Evolutionary conservation across 305 asterid species (phyloP).

Genomic region (Ilex paraguariensis): DNA sequence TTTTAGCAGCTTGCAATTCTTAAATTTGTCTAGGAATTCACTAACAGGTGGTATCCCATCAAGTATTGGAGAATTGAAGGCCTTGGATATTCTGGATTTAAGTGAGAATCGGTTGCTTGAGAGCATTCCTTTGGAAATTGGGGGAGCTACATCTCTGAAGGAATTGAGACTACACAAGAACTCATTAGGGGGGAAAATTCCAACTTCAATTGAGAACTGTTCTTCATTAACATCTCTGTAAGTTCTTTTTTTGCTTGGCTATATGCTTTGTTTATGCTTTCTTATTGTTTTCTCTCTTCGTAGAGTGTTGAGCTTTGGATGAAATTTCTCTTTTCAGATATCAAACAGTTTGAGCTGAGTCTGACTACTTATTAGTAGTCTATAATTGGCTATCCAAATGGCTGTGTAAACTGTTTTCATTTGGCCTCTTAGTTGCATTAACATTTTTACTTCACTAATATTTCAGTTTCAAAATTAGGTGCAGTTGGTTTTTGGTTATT

Average conservation of each 20-base stretch:
- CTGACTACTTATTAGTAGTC: too few relatives aligned
- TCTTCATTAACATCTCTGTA: slow-evolving; percentile 57
- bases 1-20: slow-evolving; percentile 44
- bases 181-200: slow-evolving; percentile 52
- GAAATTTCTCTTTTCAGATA: too few relatives aligned
- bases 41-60: slow-evolving; percentile 49
- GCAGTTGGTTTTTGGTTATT: too few relatives aligned
- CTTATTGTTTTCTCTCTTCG: too few relatives aligned
- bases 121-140: slow-evolving; percentile 73
- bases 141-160: slow-evolving; percentile 51
- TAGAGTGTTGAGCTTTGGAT: too few relatives aligned
- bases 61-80: slow-evolving; percentile 44
- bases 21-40: slow-evolving; percentile 51
- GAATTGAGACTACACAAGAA: slow-evolving; percentile 59
- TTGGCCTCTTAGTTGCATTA: too few relatives aligned
- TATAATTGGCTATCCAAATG: too few relatives aligned
- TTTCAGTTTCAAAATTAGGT: too few relatives aligned
- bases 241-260: slow-evolving; percentile 31
- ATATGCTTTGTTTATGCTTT: too few relatives aligned
- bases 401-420: too few relatives aligned
- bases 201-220: slow-evolving; percentile 56
- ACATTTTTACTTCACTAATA: too few relatives aligned
- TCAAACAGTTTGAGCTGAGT: too few relatives aligned
- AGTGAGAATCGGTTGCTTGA: slow-evolving; percentile 69
- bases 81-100: slow-evolving; percentile 50